Percentiles rank a stretch among this genome's conserved stretches.
Conservation (phyloP, 495 filamentous ascomycete genomes). For the Aspergillus mulundensis region DNA sequence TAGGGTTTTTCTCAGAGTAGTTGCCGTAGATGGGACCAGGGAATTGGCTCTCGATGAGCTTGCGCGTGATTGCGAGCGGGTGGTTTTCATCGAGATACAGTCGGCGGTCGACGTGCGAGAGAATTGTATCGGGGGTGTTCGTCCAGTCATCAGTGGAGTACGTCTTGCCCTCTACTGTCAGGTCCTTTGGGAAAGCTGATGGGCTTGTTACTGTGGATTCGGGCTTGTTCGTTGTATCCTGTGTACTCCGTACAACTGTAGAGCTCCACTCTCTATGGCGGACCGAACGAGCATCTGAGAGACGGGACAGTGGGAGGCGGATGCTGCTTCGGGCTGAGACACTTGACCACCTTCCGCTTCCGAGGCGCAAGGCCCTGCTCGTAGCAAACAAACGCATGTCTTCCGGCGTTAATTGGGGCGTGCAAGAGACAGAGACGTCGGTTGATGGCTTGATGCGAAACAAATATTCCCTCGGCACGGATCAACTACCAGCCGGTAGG, state of each 20-base stretch:
- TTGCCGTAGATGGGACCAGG: slow-evolving; percentile 64
- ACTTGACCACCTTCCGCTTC: slow-evolving; percentile 39
- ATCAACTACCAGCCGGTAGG: slow-evolving; percentile 2
- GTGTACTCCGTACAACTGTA: slow-evolving; percentile 27
- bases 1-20: slow-evolving; percentile 73
- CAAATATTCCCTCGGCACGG: slow-evolving; percentile 2
- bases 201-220: slow-evolving; percentile 8
- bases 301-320: slow-evolving; percentile 25
- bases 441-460: slow-evolving; percentile 1
- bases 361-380: slow-evolving; percentile 40
- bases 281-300: slow-evolving; percentile 9
- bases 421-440: background rate
- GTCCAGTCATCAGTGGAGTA: slow-evolving; percentile 79
- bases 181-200: slow-evolving; percentile 13
- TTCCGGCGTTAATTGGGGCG: background rate
- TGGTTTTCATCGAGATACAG: slow-evolving; percentile 86
- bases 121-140: slow-evolving; percentile 73
- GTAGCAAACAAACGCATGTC: slow-evolving; percentile 45
- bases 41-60: slow-evolving; percentile 89
- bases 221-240: slow-evolving; percentile 13
- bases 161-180: slow-evolving; percentile 53
- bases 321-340: slow-evolving; percentile 23
- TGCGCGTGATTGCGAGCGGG: slow-evolving; percentile 83
- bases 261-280: slow-evolving; percentile 32
- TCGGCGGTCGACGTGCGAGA: slow-evolving; percentile 64